These are phyloP conservation scores for Lodderomyces jiufengensis DNA, from an alignment of 1,139 yeast species.

Conservation along the genomic window DNA sequence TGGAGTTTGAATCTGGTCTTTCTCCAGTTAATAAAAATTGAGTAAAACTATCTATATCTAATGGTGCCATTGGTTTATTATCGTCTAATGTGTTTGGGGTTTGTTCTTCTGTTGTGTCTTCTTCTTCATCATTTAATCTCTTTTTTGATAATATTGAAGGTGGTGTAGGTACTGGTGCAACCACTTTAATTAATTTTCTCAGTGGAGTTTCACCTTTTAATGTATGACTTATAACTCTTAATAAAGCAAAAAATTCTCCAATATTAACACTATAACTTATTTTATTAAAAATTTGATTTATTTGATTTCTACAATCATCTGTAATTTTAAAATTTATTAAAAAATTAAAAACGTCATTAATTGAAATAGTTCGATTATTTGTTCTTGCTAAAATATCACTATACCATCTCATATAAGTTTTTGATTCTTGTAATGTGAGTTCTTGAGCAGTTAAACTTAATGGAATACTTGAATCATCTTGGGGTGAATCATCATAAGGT, in stretches of 20 bases:
- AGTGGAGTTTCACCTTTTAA: constrained; percentile 46
- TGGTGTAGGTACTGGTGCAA: constrained; percentile 65
- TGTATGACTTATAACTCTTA: constrained; percentile 61
- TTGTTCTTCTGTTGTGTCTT: constrained; percentile 25
- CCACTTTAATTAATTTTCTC: constrained; percentile 45
- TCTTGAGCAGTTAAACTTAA: constrained; percentile 60
- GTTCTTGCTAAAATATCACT: constrained; percentile 61
- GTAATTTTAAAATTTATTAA: constrained; percentile 58
- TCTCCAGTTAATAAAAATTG: constrained; percentile 73
- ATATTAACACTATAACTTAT: constrained; percentile 53
- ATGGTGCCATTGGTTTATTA: constrained; percentile 20
- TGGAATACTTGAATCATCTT: constrained; percentile 36
- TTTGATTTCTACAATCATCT: constrained; percentile 36
- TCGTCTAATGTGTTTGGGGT: constrained; percentile 2
- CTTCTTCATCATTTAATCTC: constrained; percentile 43
- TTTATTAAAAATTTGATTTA: constrained; percentile 49
- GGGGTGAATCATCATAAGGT: constrained; percentile 6
- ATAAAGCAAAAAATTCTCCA: constrained; percentile 72
- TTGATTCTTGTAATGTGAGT: constrained; percentile 59
- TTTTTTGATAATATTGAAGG: constrained; percentile 61
- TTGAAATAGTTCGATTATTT: constrained; percentile 51
- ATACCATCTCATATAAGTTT: constrained; percentile 77
- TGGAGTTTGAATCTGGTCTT: constrained; percentile 36
- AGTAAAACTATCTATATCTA: constrained; percentile 73
- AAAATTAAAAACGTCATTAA: constrained; percentile 63